A percentile compares a stretch with the other conserved stretches of the same genome.
Evolutionary conservation across 805 yeast genomes (phyloP).

Genomic region (Barnettozyma siamensis): DNA sequence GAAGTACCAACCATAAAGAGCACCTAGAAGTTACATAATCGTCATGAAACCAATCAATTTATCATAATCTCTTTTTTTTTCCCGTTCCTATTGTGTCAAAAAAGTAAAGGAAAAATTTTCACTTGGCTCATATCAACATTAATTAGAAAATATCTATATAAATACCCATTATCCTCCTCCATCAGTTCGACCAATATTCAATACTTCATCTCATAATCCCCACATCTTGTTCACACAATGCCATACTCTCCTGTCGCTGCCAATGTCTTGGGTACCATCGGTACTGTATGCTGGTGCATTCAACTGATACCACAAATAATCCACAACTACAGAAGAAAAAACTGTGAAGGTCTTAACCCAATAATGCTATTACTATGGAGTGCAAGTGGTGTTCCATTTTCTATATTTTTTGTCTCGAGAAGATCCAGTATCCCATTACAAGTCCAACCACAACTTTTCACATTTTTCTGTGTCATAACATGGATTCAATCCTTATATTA

Average conservation of each 20-base stretch:
- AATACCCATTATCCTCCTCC: too few species aligned
- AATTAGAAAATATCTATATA: too few species aligned
- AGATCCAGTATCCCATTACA: conserved; percentile 71
- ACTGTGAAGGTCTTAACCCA: conserved; percentile 82
- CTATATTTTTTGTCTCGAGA: conserved; percentile 71
- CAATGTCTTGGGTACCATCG: conserved; percentile 77
- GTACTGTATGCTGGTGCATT: conserved; percentile 89
- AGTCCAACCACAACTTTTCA: conserved; percentile 84
- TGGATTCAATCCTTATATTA: conserved; percentile 65
- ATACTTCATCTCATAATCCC: too few species aligned
- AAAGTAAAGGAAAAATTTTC: not conserved
- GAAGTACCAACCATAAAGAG: too few species aligned
- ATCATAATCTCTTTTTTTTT: too few species aligned
- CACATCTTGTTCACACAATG: not conserved
- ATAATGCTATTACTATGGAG: conserved; percentile 80
- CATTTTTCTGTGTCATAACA: conserved; percentile 58
- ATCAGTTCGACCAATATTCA: too few species aligned
- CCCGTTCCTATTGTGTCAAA: not conserved
- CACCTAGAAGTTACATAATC: too few species aligned
- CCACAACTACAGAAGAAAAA: conserved; percentile 65
- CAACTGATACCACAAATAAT: conserved; percentile 84
- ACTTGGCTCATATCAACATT: too few species aligned
- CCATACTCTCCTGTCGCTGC: conserved; percentile 36
- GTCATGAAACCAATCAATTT: too few species aligned
- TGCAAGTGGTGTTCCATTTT: conserved; percentile 72